Evolutionary conservation across 805 yeast genomes (phyloP).

Genomic region (Zygosaccharomyces bisporus): DNA sequence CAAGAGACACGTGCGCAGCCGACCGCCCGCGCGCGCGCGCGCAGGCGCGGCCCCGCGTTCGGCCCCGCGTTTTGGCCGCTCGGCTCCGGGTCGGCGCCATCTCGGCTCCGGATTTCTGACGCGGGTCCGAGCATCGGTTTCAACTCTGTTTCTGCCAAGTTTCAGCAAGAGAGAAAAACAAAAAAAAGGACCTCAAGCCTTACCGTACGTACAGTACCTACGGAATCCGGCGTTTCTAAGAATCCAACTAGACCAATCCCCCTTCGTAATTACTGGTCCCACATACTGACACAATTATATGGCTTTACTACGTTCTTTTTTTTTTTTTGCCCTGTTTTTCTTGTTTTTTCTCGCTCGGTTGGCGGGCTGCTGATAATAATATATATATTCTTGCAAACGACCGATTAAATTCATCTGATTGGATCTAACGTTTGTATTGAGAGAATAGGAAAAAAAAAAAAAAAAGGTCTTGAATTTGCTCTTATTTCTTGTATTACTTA

Average conservation of each 20-base stretch:
- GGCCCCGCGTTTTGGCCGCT: not conserved
- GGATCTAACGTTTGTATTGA: not conserved
- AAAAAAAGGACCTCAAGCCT: not conserved
- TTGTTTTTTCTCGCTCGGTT: not conserved
- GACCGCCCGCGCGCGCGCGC: too few species aligned
- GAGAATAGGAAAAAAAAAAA: too few species aligned
- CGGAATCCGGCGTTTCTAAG: conserved; percentile 6
- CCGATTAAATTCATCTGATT: not conserved
- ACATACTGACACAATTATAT: not conserved
- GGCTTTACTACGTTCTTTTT: too few species aligned
- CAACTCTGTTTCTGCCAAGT: not conserved
- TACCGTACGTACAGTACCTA: not conserved
- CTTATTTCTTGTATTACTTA: not conserved
- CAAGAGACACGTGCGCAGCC: too few species aligned
- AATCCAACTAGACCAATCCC: not conserved
- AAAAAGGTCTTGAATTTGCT: not conserved
- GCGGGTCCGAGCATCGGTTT: not conserved
- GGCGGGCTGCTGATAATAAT: not conserved
- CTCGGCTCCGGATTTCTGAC: conserved; percentile 4
- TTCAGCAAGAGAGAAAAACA: too few species aligned
- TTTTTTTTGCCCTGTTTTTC: not conserved
- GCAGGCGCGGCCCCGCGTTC: too few species aligned
- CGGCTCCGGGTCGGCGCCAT: not conserved
- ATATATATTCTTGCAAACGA: not conserved
- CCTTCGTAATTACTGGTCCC: not conserved